These are phyloP conservation scores for Xylariaceae sp. DNA, from an alignment of 2,329 filamentous ascomycete species.

Conservation along the genomic window DNA sequence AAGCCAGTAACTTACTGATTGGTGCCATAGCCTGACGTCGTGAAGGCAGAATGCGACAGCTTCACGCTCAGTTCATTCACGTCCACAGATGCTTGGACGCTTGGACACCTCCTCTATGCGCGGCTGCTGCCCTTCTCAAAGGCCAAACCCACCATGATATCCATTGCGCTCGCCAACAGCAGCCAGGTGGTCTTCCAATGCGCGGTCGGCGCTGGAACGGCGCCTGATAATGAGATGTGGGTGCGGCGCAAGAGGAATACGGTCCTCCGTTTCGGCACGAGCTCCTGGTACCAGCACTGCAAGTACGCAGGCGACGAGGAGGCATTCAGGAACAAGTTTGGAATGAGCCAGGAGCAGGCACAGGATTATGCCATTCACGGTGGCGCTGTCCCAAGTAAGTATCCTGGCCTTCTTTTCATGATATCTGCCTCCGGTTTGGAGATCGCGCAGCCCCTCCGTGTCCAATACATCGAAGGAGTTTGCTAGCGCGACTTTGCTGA, in stretches of 20 bases:
- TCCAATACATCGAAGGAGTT: too few relatives aligned
- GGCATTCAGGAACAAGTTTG: slow-evolving; percentile 58
- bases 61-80: slow-evolving; percentile 50
- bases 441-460: too few relatives aligned
- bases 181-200: slow-evolving; percentile 62
- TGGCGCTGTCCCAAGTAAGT: slow-evolving; percentile 54
- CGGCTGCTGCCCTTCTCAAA: slow-evolving; percentile 47
- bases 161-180: slow-evolving; percentile 53
- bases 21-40: slow-evolving; percentile 17
- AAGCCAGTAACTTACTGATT: too few relatives aligned
- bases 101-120: slow-evolving; percentile 57
- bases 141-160: slow-evolving; percentile 48
- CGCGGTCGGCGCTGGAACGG: slow-evolving; percentile 57
- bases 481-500: too few relatives aligned
- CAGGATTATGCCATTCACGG: slow-evolving; percentile 70
- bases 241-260: slow-evolving; percentile 64
- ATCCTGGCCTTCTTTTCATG: not conserved
- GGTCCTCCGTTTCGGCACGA: slow-evolving; percentile 62
- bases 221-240: slow-evolving; percentile 66
- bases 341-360: slow-evolving; percentile 47
- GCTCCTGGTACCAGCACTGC: slow-evolving; percentile 63
- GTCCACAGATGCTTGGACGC: slow-evolving; percentile 53
- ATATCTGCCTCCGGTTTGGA: not conserved
- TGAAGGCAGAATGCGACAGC: slow-evolving; percentile 32
- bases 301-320: slow-evolving; percentile 59